Evolutionary conservation across 352 stramenopile genomes (phyloP).

Genomic region (Aphanomyces astaci): DNA sequence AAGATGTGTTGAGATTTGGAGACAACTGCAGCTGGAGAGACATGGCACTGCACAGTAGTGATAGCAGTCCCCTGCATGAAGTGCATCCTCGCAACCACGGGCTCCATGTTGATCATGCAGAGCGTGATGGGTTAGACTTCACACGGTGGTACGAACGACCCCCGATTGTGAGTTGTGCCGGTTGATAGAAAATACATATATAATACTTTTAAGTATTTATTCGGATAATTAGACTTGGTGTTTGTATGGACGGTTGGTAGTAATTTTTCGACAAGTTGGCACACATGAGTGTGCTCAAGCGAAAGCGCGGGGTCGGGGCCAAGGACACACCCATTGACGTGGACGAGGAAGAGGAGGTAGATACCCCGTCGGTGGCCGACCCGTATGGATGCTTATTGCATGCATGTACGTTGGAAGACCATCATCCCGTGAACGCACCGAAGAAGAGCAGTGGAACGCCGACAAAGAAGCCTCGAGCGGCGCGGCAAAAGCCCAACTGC

Average conservation of each 20-base stretch:
- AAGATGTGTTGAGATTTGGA: too few species aligned
- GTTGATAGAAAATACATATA: too few species aligned
- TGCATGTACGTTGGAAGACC: constrained; percentile 49
- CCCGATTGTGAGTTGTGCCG: too few species aligned
- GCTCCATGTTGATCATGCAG: too few species aligned
- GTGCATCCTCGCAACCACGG: too few species aligned
- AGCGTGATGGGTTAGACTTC: too few species aligned
- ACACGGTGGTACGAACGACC: too few species aligned
- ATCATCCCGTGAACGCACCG: constrained; percentile 41
- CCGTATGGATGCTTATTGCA: constrained; percentile 42
- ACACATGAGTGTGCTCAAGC: constrained; percentile 4
- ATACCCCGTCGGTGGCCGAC: constrained; percentile 43
- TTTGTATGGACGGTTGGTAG: background rate
- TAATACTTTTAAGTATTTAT: too few species aligned
- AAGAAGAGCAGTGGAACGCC: constrained; percentile 28
- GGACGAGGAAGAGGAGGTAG: constrained; percentile 21
- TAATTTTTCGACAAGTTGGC: background rate
- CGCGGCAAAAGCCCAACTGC: constrained; percentile 49
- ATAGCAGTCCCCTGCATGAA: too few species aligned
- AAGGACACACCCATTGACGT: constrained; percentile 1
- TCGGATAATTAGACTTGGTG: constrained; percentile 10
- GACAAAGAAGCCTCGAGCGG: constrained; percentile 31
- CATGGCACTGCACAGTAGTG: too few species aligned
- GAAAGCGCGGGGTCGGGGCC: constrained; percentile 56
- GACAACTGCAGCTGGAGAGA: too few species aligned